Evolutionary conservation across 108 stramenopile genomes (phyloP), one percentile per base, ranked within the genome.

Genomic region (Cyclostephanos invisitatus): DNA sequence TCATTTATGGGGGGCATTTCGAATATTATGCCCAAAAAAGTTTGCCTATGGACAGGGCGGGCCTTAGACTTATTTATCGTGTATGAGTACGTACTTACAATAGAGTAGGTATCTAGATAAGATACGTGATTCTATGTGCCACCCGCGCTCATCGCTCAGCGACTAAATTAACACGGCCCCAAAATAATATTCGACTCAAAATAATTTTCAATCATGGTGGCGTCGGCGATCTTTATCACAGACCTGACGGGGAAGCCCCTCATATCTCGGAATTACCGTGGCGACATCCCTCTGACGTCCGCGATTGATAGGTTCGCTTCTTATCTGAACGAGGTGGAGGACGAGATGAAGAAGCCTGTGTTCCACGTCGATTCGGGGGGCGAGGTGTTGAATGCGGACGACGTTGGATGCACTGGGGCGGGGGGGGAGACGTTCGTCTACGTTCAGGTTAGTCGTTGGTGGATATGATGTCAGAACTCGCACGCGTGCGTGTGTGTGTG

Each of bases 241-340:
- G 93, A 95, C 73, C 67, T 95, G 21, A 82, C 87, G 38, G 97
- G 97, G 38, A 98, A 99, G 85, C 90, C 95, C 40, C 96, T 99
- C 57, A 98, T 98, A 77, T 90, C 94, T 65, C 92, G 99, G 17
- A 98, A 99, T 76, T 99, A 98, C 80, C 85, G 99, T 9, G 99
- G 99, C 5, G 99, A 99, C 72, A 90, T 99, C 37, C 94, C 97
- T 14, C 75, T 97, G 58, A 82, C 88, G 15, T 84, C 88, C 48
- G 88, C 88, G 11, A 85, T 90, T 60, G 91, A 92, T 56, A 80
- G 81, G 20, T 95, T 95, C 74, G 85, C 87, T 7, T 85, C 74
- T 24, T 95, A 95, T 60, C 75, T 95, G 29, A 35, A 74, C 14
- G 90, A 95, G 48, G 87, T 87, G 11, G 90, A 91, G 20, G 94